Evolutionary conservation across 805 yeast genomes (phyloP).

Genomic region (Ogataea pini): DNA sequence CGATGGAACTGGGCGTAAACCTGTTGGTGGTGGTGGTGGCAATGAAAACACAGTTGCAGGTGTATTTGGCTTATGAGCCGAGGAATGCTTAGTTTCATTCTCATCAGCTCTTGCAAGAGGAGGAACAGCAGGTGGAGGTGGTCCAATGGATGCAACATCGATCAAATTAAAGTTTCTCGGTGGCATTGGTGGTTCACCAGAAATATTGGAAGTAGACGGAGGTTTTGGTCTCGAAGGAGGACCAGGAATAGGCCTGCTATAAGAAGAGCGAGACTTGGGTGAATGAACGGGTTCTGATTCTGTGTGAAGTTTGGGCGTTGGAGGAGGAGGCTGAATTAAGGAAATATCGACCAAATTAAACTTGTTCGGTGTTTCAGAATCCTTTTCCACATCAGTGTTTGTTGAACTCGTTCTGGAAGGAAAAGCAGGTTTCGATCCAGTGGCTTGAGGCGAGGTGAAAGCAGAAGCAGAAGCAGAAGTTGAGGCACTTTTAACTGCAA

Average conservation of each 20-base stretch:
- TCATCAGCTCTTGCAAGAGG: conserved; percentile 13
- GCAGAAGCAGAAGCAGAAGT: conserved; percentile 11
- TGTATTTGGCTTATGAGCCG: no score
- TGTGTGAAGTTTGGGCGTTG: conserved; percentile 17
- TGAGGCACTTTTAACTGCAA: conserved; percentile 8
- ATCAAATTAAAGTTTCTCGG: conserved; percentile 20
- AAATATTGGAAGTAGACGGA: background rate
- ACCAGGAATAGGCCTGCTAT: conserved; percentile 3
- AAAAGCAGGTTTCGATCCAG: conserved; percentile 13
- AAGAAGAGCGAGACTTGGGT: conserved; percentile 5
- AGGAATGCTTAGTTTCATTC: background rate
- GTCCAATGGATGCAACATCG: conserved; percentile 23
- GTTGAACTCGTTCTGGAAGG: conserved; percentile 17
- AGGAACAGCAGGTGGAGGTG: conserved; percentile 25
- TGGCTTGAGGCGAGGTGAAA: conserved; percentile 9
- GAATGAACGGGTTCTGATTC: conserved; percentile 8
- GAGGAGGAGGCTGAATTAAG: conserved; percentile 33
- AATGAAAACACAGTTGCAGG: no score
- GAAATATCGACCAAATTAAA: conserved; percentile 30
- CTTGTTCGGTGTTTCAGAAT: conserved; percentile 17
- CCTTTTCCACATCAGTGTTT: conserved; percentile 1
- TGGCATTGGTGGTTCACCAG: conserved; percentile 5
- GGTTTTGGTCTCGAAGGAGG: conserved; percentile 4
- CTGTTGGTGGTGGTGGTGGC: conserved; percentile 3
- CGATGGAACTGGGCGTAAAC: conserved; percentile 5